Percentiles rank a stretch among this genome's conserved stretches.
phyloP scores from a whole-genome alignment of 1,284 basidiomycete genomes.

The Fomitopsis schrenkii region DNA sequence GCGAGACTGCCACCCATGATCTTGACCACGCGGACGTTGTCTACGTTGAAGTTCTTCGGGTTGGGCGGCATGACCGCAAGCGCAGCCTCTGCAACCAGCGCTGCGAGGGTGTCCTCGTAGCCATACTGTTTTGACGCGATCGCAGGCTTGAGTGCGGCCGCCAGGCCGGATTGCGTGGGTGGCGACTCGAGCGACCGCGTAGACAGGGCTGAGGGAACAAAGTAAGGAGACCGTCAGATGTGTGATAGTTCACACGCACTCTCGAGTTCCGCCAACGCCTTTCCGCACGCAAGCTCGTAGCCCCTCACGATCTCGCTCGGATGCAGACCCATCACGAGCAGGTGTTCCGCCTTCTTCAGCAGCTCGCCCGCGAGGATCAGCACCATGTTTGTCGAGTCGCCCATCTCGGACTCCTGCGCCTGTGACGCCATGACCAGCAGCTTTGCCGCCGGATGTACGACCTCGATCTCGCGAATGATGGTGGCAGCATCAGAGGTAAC shows the following conservation, averaged over 20 bases:
- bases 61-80: slow-evolving; percentile 88
- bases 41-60: slow-evolving; percentile 92
- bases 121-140: slow-evolving; percentile 99
- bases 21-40: slow-evolving; percentile 98
- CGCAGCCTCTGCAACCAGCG: slow-evolving; percentile 91
- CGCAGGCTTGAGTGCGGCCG: slow-evolving; percentile 81
- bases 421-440: slow-evolving; percentile 97
- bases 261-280: slow-evolving; percentile 87
- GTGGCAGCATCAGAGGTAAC: slow-evolving; percentile 99
- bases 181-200: slow-evolving; percentile 71
- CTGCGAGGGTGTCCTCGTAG: slow-evolving; percentile 79
- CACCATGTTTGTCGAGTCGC: slow-evolving; percentile 95
- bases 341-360: slow-evolving; percentile 89
- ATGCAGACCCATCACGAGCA: slow-evolving; percentile 95
- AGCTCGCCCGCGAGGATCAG: slow-evolving; percentile 96
- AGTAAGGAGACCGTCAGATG: neutral
- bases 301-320: slow-evolving; percentile 94
- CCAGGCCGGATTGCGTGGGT: slow-evolving; percentile 73
- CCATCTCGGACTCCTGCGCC: slow-evolving; percentile 98
- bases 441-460: slow-evolving; percentile 98
- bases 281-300: slow-evolving; percentile 90
- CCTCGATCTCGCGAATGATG: slow-evolving; percentile 97
- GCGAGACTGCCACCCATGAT: slow-evolving; percentile 92
- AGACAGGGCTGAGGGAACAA: slow-evolving; percentile 48
- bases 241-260: slow-evolving; percentile 50